Evolutionary conservation across 163 green algal species (phyloP).

Genomic region (Scenedesmus sp.): DNA sequence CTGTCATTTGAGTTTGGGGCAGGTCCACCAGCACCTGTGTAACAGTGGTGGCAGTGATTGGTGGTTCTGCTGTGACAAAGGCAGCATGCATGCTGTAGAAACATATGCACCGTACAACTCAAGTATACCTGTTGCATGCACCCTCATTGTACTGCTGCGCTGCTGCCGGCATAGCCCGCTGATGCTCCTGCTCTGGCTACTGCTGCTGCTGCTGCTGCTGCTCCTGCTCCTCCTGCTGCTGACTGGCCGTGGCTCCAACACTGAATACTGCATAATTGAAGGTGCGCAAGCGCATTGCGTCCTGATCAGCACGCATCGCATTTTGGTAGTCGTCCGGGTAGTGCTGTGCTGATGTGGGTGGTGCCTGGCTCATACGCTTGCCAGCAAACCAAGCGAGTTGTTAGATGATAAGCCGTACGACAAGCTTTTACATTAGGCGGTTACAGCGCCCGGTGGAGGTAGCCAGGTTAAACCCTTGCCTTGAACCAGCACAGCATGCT

Average conservation of each 20-base stretch:
- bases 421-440: neutral
- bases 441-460: neutral
- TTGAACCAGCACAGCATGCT: conserved; percentile 13
- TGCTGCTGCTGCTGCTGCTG: neutral
- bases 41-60: neutral
- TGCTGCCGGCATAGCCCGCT: neutral
- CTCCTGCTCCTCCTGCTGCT: neutral
- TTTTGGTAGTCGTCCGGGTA: neutral
- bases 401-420: neutral
- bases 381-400: neutral
- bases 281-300: neutral
- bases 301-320: neutral
- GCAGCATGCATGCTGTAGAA: neutral
- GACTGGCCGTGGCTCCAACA: neutral
- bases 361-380: neutral
- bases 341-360: neutral
- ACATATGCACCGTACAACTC: neutral
- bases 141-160: neutral
- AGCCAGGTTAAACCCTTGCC: neutral
- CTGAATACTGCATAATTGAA: neutral
- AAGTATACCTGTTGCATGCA: neutral
- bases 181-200: neutral
- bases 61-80: neutral
- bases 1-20: neutral
- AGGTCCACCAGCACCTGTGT: neutral